These are phyloP conservation scores for Pythium folliculosum DNA, from an alignment of 352 stramenopile species.

Conservation along the genomic window DNA sequence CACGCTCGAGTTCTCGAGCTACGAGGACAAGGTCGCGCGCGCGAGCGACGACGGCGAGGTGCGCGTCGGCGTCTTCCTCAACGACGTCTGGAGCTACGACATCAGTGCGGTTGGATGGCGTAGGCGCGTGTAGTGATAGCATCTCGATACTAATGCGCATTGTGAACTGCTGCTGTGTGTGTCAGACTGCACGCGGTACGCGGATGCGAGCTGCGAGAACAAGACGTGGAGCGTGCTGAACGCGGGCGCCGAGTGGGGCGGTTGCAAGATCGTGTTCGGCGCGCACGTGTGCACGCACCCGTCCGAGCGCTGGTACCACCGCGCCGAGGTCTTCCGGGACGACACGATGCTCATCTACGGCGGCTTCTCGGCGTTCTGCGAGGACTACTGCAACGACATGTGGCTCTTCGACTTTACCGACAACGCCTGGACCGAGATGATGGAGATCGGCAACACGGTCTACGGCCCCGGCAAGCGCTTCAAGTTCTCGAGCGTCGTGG, in stretches of 20 bases:
- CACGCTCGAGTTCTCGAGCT: conserved; percentile 85
- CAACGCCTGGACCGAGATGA: conserved; percentile 90
- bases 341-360: conserved; percentile 93
- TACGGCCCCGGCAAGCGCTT: conserved; percentile 90
- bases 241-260: conserved; percentile 86
- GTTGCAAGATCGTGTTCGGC: conserved; percentile 87
- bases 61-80: conserved; percentile 91
- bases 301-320: conserved; percentile 88
- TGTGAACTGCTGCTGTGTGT: neutral
- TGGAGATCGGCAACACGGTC: conserved; percentile 58
- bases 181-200: conserved; percentile 82
- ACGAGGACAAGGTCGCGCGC: conserved; percentile 84
- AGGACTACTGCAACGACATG: conserved; percentile 96
- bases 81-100: conserved; percentile 97
- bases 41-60: conserved; percentile 48
- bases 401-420: conserved; percentile 93
- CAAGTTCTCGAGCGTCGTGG: conserved; percentile 88
- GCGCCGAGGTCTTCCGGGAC: conserved; percentile 87
- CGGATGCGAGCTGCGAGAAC: conserved; percentile 80
- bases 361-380: conserved; percentile 91
- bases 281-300: conserved; percentile 88
- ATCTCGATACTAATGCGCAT: no score
- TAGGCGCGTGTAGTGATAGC: no score
- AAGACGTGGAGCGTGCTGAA: conserved; percentile 88
- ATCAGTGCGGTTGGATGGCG: conserved; percentile 54